phyloP scores from a whole-genome alignment of 768 basidiomycete genomes.

The Lactarius hengduanensis region DNA sequence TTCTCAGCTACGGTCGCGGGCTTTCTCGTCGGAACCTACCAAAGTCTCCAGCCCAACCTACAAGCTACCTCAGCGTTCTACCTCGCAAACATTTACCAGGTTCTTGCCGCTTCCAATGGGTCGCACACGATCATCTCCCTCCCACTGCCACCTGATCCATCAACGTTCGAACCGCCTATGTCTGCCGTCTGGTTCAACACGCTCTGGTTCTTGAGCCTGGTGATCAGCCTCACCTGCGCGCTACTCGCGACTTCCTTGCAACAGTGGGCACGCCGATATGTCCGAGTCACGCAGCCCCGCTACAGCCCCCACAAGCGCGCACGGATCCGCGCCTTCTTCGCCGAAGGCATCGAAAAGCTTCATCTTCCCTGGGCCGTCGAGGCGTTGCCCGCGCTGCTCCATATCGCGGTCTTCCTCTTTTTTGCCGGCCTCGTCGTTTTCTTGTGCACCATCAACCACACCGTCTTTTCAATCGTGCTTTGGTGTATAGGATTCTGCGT shows the following conservation, averaged over 20 bases:
- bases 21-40: conserved; percentile 18
- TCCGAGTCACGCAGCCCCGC: conserved; percentile 34
- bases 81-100: conserved; percentile 14
- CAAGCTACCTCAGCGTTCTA: conserved; percentile 5
- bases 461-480: conserved; percentile 22
- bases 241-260: conserved; percentile 48
- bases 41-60: conserved; percentile 8
- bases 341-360: conserved; percentile 42
- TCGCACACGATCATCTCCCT: conserved; percentile 2
- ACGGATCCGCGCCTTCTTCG: conserved; percentile 41
- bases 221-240: conserved; percentile 44
- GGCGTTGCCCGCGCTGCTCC: conserved; percentile 47
- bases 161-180: conserved; percentile 28
- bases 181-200: conserved; percentile 41
- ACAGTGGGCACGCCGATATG: conserved; percentile 48
- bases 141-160: background rate
- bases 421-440: conserved; percentile 50
- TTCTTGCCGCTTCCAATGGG: conserved; percentile 6
- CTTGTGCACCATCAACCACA: conserved; percentile 35
- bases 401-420: conserved; percentile 50
- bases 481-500: conserved; percentile 20
- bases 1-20: conserved; percentile 27
- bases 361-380: conserved; percentile 43
- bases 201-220: conserved; percentile 42
- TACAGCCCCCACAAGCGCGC: conserved; percentile 36